Conservation (phyloP, 106 monocot genomes). For the Platanthera zijinensis region DNA sequence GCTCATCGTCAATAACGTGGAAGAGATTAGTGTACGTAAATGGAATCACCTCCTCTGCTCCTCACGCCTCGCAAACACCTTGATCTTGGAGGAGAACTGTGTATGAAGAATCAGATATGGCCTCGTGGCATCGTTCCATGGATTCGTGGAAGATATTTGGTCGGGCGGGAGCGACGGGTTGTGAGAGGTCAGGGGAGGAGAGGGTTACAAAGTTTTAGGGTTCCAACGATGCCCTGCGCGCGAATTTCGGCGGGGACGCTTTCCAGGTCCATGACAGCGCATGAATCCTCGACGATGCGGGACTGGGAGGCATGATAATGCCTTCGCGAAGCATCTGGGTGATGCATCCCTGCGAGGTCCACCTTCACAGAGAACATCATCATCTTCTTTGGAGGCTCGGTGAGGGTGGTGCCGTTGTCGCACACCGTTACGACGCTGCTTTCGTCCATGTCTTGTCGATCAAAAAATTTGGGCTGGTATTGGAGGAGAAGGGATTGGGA, state of each 20-base stretch:
- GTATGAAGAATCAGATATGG: too few species aligned
- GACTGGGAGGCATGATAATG: slow-evolving; percentile 37
- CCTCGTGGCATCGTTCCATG: too few species aligned
- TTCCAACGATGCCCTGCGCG: slow-evolving; percentile 45
- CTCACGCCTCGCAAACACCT: too few species aligned
- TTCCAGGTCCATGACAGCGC: slow-evolving; percentile 64
- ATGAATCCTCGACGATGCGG: slow-evolving; percentile 44
- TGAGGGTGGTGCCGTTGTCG: slow-evolving; percentile 14
- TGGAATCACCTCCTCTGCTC: too few species aligned
- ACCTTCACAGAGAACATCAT: slow-evolving; percentile 47
- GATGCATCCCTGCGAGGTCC: too few species aligned
- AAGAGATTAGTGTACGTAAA: too few species aligned
- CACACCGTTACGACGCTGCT: slow-evolving; percentile 19
- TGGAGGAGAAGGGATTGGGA: not conserved
- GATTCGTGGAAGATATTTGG: too few species aligned
- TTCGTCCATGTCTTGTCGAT: slow-evolving; percentile 1
- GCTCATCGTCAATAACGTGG: too few species aligned
- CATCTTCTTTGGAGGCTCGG: slow-evolving; percentile 23
- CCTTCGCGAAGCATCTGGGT: slow-evolving; percentile 38
- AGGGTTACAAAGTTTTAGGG: too few species aligned
- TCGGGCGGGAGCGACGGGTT: too few species aligned
- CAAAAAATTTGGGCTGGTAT: not conserved
- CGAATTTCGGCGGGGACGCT: slow-evolving; percentile 74
- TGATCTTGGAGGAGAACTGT: too few species aligned
- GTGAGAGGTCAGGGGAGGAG: too few species aligned